phyloP scores from a whole-genome alignment of 2,329 filamentous ascomycete species.

The Paecilomyces variotii region DNA sequence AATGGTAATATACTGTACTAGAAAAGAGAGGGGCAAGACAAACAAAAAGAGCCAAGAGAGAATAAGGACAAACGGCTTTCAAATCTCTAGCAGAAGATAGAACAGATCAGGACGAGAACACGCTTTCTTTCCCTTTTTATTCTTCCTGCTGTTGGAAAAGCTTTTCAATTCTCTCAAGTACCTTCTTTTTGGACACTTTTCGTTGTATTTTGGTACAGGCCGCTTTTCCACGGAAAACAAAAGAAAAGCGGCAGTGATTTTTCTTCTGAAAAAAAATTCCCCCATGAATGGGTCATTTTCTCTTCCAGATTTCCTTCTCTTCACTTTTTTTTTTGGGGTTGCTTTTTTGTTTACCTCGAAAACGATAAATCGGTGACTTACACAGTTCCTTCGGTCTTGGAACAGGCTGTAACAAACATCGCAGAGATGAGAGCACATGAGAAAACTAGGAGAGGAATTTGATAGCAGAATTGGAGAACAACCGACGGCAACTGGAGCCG shows the following conservation, averaged over 20 bases:
- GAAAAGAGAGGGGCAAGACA: background rate
- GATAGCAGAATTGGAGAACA: background rate
- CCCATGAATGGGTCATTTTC: background rate
- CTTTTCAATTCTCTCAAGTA: background rate
- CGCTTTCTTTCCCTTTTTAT: too few relatives aligned
- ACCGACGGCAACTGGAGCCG: background rate
- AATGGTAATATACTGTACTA: background rate
- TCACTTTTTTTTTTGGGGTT: background rate
- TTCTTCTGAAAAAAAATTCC: too few relatives aligned
- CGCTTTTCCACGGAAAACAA: too few relatives aligned
- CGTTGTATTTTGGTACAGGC: background rate
- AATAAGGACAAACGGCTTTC: background rate
- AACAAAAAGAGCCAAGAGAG: background rate
- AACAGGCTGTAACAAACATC: background rate
- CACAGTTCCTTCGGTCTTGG: background rate
- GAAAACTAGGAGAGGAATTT: background rate
- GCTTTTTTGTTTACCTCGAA: background rate
- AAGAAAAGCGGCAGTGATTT: too few relatives aligned
- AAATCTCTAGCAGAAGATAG: background rate
- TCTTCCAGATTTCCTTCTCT: background rate
- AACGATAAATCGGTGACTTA: background rate
- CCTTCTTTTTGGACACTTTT: background rate
- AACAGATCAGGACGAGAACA: background rate
- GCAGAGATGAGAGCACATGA: background rate
- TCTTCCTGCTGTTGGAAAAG: background rate